These are phyloP conservation scores for Pseudogymnoascus sp. DNA, from an alignment of 2,329 filamentous ascomycete genomes.

Conservation along the genomic window DNA sequence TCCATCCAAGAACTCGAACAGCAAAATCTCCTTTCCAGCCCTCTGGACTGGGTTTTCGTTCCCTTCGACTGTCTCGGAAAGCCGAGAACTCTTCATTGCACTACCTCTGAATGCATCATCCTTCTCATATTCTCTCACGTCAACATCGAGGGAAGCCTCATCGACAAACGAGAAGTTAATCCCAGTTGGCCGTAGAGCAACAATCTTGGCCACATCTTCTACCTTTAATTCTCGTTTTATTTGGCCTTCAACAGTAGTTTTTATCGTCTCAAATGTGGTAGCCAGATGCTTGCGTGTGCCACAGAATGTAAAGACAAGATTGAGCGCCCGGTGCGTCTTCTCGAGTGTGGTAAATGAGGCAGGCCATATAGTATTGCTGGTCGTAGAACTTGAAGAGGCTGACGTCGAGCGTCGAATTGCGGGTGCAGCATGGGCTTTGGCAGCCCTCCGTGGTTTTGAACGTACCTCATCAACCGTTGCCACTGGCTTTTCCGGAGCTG, in stretches of 20 bases:
- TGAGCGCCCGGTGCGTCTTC: slow-evolving; percentile 74
- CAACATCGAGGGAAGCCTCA: slow-evolving; percentile 71
- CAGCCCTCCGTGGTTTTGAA: slow-evolving; percentile 35
- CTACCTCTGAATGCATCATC: slow-evolving; percentile 55
- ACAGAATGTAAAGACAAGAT: slow-evolving; percentile 90
- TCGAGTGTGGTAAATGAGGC: slow-evolving; percentile 62
- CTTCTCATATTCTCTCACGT: slow-evolving; percentile 58
- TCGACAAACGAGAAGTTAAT: slow-evolving; percentile 84
- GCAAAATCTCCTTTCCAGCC: slow-evolving; percentile 57
- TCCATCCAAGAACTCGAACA: slow-evolving; percentile 89
- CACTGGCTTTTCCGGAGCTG: slow-evolving; percentile 11
- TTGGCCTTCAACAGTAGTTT: slow-evolving; percentile 73
- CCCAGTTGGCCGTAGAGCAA: slow-evolving; percentile 64
- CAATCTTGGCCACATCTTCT: slow-evolving; percentile 76
- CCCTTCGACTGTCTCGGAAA: slow-evolving; percentile 22
- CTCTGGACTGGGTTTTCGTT: slow-evolving; percentile 21
- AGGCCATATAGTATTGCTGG: slow-evolving; percentile 50
- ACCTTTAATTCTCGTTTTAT: slow-evolving; percentile 61
- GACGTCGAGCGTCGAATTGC: slow-evolving; percentile 13
- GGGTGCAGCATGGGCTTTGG: slow-evolving; percentile 27
- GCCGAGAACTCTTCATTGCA: slow-evolving; percentile 38
- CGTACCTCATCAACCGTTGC: slow-evolving; percentile 42
- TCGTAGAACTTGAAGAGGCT: slow-evolving; percentile 18
- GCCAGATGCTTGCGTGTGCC: slow-evolving; percentile 85
- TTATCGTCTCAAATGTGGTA: slow-evolving; percentile 86